Evolutionary conservation across 176 grass and related monocot species (phyloP).

Genomic region (Oryza brachyantha): DNA sequence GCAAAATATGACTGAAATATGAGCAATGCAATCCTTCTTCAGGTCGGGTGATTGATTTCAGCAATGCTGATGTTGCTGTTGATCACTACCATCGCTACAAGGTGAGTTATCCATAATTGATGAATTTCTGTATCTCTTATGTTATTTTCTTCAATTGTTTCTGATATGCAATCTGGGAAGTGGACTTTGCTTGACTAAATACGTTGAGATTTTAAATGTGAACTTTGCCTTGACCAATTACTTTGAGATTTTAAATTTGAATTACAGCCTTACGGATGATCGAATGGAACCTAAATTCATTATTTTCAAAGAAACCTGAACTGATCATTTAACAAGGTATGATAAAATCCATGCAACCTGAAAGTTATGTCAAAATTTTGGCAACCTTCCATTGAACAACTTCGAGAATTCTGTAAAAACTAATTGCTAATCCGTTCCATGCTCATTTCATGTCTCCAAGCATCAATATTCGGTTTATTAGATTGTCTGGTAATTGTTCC

Average conservation of each 20-base stretch:
- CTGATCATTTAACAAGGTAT: neutral
- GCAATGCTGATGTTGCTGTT: conserved; percentile 88
- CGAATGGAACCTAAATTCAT: neutral
- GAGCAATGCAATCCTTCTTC: conserved; percentile 9
- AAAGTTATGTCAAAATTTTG: conserved; percentile 2
- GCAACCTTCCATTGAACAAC: neutral
- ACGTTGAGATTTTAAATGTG: neutral
- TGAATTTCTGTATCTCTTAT: neutral
- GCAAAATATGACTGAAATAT: conserved; percentile 13
- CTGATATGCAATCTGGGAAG: neutral
- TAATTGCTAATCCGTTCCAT: neutral
- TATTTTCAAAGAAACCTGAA: neutral
- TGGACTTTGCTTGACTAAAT: neutral
- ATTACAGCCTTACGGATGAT: neutral
- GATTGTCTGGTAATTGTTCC: neutral
- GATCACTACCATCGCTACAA: conserved; percentile 98
- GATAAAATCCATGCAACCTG: neutral
- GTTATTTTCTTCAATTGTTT: conserved; percentile 11
- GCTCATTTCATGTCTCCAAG: conserved; percentile 3
- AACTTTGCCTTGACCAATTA: neutral
- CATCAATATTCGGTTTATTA: neutral
- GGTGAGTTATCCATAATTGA: conserved; percentile 36
- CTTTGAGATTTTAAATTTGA: neutral
- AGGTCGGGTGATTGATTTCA: conserved; percentile 94
- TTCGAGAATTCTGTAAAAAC: conserved; percentile 1